A percentile compares a stretch with the other conserved stretches of the same genome.
These are phyloP conservation scores for Murraya paniculata DNA, from an alignment of 345 rosid species.

Conservation along the genomic window DNA sequence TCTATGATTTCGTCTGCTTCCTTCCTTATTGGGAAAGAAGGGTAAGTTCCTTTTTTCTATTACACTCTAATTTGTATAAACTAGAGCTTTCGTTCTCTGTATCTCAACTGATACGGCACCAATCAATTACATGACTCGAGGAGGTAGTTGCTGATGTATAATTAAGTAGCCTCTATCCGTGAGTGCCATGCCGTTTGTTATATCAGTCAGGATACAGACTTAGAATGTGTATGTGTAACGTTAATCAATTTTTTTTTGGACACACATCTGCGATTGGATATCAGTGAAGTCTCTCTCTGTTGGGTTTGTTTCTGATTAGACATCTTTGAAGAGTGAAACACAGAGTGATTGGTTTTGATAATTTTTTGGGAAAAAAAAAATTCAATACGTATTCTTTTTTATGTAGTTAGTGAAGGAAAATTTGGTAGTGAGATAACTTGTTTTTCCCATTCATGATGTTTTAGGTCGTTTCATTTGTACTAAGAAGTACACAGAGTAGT, in stretches of 20 bases:
- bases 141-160: background rate
- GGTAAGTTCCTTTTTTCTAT: slow-evolving; percentile 32
- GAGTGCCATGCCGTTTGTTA: background rate
- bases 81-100: background rate
- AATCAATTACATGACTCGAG: background rate
- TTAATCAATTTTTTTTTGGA: background rate
- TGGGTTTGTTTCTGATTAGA: background rate
- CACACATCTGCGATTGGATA: background rate
- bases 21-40: slow-evolving; percentile 76
- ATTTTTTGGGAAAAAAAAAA: background rate
- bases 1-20: slow-evolving; percentile 72
- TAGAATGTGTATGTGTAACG: background rate
- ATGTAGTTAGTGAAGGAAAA: background rate
- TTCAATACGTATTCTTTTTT: background rate
- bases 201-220: background rate
- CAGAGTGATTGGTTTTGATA: background rate
- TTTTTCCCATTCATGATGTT: background rate
- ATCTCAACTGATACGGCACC: background rate
- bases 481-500: background rate
- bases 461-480: background rate
- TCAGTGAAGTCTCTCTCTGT: background rate
- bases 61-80: background rate
- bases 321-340: background rate
- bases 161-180: background rate
- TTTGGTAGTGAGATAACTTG: background rate